Conservation (phyloP, 2,329 filamentous ascomycete species). For the Fusarium sp. region DNA sequence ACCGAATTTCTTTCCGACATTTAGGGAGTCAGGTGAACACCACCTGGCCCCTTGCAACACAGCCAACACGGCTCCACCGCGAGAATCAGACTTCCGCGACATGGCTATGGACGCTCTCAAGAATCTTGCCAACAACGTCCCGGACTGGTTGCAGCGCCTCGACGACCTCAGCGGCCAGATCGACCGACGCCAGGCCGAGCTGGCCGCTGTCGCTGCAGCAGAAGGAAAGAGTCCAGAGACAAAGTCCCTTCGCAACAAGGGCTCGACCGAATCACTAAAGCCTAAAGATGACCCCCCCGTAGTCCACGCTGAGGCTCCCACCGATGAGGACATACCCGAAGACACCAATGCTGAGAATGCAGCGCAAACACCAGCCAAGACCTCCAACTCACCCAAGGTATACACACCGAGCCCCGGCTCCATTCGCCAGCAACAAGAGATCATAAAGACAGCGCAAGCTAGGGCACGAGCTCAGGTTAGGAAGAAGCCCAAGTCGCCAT, state of each 20-base stretch:
- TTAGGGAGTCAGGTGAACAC: constrained; percentile 49
- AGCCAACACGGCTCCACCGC: constrained; percentile 48
- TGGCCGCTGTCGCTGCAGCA: constrained; percentile 61
- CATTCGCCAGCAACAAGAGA: constrained; percentile 58
- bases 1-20: constrained; percentile 24
- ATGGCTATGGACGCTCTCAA: constrained; percentile 68
- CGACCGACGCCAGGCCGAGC: constrained; percentile 69
- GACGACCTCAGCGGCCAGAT: constrained; percentile 72
- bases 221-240: constrained; percentile 49
- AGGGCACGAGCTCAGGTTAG: constrained; percentile 61
- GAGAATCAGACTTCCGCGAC: constrained; percentile 48
- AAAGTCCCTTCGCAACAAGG: constrained; percentile 62
- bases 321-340: constrained; percentile 36
- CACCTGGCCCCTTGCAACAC: constrained; percentile 49
- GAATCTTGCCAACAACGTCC: constrained; percentile 66
- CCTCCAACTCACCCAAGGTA: constrained; percentile 48
- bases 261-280: constrained; percentile 66
- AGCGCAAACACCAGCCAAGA: constrained; percentile 32
- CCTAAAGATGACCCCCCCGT: constrained; percentile 57
- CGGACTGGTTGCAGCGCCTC: constrained; percentile 69
- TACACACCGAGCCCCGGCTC: constrained; percentile 41
- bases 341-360: constrained; percentile 23
- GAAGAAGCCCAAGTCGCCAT: constrained; percentile 64
- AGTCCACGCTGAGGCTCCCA: constrained; percentile 30
- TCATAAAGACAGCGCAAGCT: constrained; percentile 56